phyloP scores from a whole-genome alignment of 1,284 basidiomycete species.

The Hymenochaete sp. region DNA sequence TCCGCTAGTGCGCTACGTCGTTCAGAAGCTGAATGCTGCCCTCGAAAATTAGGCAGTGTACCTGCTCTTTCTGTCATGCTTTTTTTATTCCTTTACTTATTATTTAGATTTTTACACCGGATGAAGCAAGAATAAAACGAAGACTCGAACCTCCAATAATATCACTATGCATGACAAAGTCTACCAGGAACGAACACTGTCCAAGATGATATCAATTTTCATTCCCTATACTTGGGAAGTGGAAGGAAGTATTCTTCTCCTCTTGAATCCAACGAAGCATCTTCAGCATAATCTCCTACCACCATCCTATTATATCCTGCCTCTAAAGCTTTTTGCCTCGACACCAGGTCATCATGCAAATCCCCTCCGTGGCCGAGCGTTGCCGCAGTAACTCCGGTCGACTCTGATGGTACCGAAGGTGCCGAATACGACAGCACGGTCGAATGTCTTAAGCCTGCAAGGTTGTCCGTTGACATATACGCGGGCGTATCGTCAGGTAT shows the following conservation, averaged over 20 bases:
- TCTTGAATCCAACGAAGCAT: background rate
- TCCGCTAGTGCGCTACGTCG: constrained; percentile 7
- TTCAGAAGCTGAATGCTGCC: constrained; percentile 11
- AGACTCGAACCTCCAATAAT: too few relatives aligned
- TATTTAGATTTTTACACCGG: too few relatives aligned
- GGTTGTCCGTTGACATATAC: constrained; percentile 6
- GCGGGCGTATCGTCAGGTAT: constrained; percentile 2
- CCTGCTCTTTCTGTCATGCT: too few relatives aligned
- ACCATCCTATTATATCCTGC: constrained; percentile 5
- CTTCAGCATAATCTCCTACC: background rate
- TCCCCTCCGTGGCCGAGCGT: constrained; percentile 7
- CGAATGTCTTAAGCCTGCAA: constrained; percentile 2
- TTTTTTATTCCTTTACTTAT: too few relatives aligned
- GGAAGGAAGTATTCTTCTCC: background rate
- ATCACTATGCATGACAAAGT: background rate
- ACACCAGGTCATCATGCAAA: constrained; percentile 12
- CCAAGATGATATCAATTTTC: background rate
- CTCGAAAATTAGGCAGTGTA: constrained; percentile 1
- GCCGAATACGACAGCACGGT: constrained; percentile 4
- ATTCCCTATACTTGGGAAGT: background rate
- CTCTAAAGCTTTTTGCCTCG: constrained; percentile 14
- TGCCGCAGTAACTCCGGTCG: constrained; percentile 1
- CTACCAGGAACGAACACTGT: background rate
- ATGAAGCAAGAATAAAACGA: too few relatives aligned
- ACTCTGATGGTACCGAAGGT: background rate